Base-by-base conservation (phyloP, 371 early-diverging fungal genomes). In the Dichotomocladium elegans region DNA sequence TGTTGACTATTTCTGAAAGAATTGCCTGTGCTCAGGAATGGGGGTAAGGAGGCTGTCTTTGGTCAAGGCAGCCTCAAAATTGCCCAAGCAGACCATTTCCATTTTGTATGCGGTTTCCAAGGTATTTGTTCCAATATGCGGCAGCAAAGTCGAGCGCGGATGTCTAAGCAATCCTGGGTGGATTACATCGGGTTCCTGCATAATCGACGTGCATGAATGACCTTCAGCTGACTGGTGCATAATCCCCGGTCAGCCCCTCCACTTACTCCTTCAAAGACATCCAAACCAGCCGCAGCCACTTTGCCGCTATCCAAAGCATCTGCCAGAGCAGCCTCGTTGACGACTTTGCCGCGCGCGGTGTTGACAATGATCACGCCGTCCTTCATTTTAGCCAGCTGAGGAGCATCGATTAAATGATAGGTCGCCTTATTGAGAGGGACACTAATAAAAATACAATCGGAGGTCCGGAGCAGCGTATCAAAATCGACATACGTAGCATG, bases 301-400 rank as follows among this genome's bases (percentile, higher is more conserved):
- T 84, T 75, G 14, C 85, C 82, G 4, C 71, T 59, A 35, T 79
- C 80, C 11, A 85, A 45, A 4, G 76, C 83, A 21, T 71, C 55
- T 14, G 81, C 79, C 3, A 85, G 41, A 0, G 80, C 81, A 8
- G 62, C 55, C 49, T 81, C 82, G 51, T 80, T 58, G 19, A 85
- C 72, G 0, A 85, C 79, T 26, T 79, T 74, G 1, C 85, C 85
- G 12, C 85, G 77, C 5, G 85, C 72, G 0, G 85, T 85, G 51
- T 85, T 85, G 19, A 85, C 68, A 24, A 85, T 43, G 45, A 79
- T 74, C 2, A 73, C 67, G 17, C 72, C 74, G 28, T 69, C 44
- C 55, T 85, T 85, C 81, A 80, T 81, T 60, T 59, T 55, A 0
- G 66, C 48, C 19, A 85, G 71, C 34, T 80, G 74, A 17, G 60